Conservation (phyloP, 1,139 yeast genomes). For the Sugiyamaella japonica region DNA sequence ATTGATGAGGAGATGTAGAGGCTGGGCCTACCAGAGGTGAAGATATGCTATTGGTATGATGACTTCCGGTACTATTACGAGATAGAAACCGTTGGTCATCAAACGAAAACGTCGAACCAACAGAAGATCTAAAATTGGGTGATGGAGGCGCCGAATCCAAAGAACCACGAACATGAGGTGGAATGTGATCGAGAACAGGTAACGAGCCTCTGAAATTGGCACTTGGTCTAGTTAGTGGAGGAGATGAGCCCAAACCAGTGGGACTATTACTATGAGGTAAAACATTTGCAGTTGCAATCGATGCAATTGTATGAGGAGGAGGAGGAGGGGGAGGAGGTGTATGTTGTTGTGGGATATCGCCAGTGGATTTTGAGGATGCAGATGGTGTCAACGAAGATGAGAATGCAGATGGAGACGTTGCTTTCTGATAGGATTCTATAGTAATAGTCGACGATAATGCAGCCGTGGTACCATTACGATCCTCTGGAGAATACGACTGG, state of each 20-base stretch:
- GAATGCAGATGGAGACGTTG: neutral
- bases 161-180: constrained; percentile 9
- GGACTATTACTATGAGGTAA: neutral
- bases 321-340: neutral
- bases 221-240: neutral
- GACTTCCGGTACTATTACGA: constrained; percentile 11
- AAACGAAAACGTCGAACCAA: constrained; percentile 10
- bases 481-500: constrained; percentile 10
- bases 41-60: constrained; percentile 11
- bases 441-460: neutral
- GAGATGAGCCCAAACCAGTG: constrained; percentile 2
- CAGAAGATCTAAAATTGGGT: constrained; percentile 9
- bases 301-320: neutral
- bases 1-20: constrained; percentile 10
- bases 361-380: neutral
- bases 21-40: constrained; percentile 8
- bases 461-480: neutral
- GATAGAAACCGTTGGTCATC: constrained; percentile 6
- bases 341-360: neutral
- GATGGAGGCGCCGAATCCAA: constrained; percentile 9
- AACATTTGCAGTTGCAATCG: constrained; percentile 7
- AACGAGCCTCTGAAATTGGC: constrained; percentile 1
- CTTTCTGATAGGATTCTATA: neutral
- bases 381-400: neutral
- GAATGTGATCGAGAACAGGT: constrained; percentile 4